These are phyloP conservation scores for Gossypium arboreum DNA, from an alignment of 345 rosid genomes.

Conservation along the genomic window DNA sequence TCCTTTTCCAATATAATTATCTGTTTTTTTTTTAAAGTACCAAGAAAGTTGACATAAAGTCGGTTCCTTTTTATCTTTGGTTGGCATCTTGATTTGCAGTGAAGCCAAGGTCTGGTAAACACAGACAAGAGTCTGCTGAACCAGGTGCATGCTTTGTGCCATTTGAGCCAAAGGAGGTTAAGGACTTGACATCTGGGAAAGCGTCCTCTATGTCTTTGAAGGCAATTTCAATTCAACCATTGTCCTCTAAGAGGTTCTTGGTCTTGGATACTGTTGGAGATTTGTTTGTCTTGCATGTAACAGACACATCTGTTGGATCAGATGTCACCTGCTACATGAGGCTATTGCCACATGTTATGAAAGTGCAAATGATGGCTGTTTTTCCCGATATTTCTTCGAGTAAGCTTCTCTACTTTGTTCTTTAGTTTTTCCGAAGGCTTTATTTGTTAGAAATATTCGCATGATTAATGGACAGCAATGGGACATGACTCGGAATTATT, in stretches of 20 bases:
- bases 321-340: conserved; percentile 39
- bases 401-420: conserved; percentile 33
- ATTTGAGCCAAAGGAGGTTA: conserved; percentile 34
- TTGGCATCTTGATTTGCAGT: conserved; percentile 39
- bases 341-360: conserved; percentile 52
- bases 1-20: conserved; percentile 6
- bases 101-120: conserved; percentile 45
- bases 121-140: conserved; percentile 42
- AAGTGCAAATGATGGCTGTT: conserved; percentile 66
- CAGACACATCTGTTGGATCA: conserved; percentile 32
- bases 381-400: conserved; percentile 58
- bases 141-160: conserved; percentile 42
- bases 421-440: conserved; percentile 9
- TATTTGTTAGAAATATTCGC: neutral
- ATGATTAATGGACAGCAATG: neutral
- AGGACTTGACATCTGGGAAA: conserved; percentile 28
- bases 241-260: conserved; percentile 51
- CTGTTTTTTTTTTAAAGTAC: neutral
- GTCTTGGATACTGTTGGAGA: conserved; percentile 61
- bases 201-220: conserved; percentile 27
- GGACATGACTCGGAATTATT: neutral
- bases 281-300: conserved; percentile 48
- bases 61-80: conserved; percentile 9
- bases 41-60: neutral
- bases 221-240: conserved; percentile 54